Percentiles rank a stretch among this genome's conserved stretches.
Evolutionary conservation across 345 rosid genomes (phyloP).

Genomic region (Punica granatum): DNA sequence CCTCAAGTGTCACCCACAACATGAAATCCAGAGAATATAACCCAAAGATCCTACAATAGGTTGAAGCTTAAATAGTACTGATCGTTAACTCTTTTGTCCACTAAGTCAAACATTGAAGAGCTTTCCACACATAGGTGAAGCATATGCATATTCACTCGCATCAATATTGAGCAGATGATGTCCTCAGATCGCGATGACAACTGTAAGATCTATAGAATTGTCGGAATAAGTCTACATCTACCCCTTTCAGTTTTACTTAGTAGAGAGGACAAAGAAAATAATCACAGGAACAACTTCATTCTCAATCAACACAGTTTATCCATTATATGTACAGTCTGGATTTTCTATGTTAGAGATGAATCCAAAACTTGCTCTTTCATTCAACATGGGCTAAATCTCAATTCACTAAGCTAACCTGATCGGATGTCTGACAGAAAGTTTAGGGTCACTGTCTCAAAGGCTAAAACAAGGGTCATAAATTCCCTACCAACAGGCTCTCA

Average conservation of each 20-base stretch:
- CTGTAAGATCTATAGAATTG: neutral
- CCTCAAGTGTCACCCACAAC: neutral
- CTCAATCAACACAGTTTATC: neutral
- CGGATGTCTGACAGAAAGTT: neutral
- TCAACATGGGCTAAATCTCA: neutral
- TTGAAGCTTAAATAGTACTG: neutral
- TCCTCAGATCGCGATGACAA: neutral
- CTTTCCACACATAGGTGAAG: too few species aligned
- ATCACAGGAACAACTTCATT: neutral
- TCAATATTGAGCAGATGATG: neutral
- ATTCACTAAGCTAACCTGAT: neutral
- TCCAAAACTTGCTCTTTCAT: neutral
- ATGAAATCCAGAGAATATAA: neutral
- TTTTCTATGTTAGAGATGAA: neutral
- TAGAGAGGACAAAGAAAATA: neutral
- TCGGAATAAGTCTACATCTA: neutral
- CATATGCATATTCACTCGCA: neutral
- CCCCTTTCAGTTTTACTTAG: neutral
- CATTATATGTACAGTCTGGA: neutral
- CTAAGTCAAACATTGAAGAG: neutral
- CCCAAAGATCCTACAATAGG: neutral
- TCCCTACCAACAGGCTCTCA: neutral
- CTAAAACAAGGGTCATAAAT: neutral
- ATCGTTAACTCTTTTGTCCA: neutral
- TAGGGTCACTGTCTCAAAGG: neutral